These are phyloP conservation scores for Erythrophleum fordii DNA, from an alignment of 306 rosid genomes.

Conservation along the genomic window DNA sequence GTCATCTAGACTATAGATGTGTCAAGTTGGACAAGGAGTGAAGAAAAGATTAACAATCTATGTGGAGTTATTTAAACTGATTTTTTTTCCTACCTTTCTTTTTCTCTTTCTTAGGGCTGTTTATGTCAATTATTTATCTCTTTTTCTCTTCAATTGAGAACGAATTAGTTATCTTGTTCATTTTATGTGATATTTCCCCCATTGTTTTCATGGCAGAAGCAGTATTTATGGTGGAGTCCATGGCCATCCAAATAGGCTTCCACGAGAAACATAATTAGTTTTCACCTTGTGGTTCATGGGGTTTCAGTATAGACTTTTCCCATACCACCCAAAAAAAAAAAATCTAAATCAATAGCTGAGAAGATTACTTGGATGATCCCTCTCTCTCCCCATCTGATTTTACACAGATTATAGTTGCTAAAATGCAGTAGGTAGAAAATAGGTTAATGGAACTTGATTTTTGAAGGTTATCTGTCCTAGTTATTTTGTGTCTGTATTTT, in stretches of 20 bases:
- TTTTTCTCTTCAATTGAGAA: constrained; percentile 12
- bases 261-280: constrained; percentile 36
- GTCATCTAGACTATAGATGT: no score
- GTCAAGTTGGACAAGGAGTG: no score
- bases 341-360: no score
- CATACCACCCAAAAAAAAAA: neutral
- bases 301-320: constrained; percentile 28
- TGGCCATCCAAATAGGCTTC: no score
- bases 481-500: neutral
- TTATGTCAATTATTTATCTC: neutral
- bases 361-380: neutral
- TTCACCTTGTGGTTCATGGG: constrained; percentile 23
- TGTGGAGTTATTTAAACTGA: no score
- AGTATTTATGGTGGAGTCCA: no score
- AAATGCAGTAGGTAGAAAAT: neutral
- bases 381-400: neutral
- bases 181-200: no score
- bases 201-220: no score
- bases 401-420: neutral
- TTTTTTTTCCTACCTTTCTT: neutral
- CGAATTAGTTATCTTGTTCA: no score
- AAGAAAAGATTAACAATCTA: no score
- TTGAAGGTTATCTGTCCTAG: no score
- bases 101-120: neutral
- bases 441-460: no score